phyloP scores from a whole-genome alignment of 2,329 filamentous ascomycete genomes.

The Trichophyton verrucosum region DNA sequence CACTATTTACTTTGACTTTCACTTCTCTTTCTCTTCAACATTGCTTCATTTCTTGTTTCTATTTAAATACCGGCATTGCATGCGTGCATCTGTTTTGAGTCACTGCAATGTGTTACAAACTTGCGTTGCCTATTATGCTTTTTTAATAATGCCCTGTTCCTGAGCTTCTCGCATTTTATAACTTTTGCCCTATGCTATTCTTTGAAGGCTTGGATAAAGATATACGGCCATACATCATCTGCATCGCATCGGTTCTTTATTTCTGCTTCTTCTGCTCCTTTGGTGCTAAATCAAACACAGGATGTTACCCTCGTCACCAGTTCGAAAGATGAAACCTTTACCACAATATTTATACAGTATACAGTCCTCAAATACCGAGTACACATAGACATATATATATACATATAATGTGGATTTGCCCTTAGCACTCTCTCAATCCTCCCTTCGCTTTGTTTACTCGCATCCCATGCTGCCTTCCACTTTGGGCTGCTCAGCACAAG shows the following conservation, averaged over 20 bases:
- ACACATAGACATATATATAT: not conserved
- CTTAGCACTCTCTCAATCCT: too few species aligned
- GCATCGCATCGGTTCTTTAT: not conserved
- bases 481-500: too few species aligned
- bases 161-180: not conserved
- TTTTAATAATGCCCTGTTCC: not conserved
- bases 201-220: not conserved
- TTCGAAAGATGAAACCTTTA: not conserved
- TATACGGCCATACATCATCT: not conserved
- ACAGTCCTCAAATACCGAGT: not conserved
- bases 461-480: too few species aligned
- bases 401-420: too few species aligned
- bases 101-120: not conserved
- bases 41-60: not conserved
- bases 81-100: not conserved
- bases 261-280: not conserved
- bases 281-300: not conserved
- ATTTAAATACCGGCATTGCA: not conserved
- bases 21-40: not conserved
- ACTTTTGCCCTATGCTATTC: not conserved
- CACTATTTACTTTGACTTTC: not conserved
- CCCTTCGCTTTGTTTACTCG: too few species aligned
- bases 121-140: not conserved
- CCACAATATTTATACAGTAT: not conserved
- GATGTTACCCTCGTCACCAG: not conserved